Evolutionary conservation across 139 green algal species (phyloP), one percentile per base, ranked within the genome.

Genomic region (Tetraselmis chui): DNA sequence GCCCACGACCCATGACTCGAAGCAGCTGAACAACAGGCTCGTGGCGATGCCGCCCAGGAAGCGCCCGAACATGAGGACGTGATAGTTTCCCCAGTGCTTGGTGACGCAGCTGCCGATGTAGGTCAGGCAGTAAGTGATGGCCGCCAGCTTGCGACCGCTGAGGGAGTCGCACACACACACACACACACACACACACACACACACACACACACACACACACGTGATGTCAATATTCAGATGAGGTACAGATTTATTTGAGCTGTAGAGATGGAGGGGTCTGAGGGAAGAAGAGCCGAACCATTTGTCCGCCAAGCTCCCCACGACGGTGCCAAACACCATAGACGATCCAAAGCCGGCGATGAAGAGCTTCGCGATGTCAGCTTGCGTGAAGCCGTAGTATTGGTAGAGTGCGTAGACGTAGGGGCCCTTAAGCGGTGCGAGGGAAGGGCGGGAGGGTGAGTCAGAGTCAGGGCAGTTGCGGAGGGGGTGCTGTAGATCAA

Each of bases 1-100:
- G 1, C 85, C 83, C 2, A 93, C 86, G 27, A 92, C 67, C 89
- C 89, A 93, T 0, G 89, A 92, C 83, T 93, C 89, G 32, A 93
- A 93, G 29, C 86, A 80, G 23, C 84, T 89, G 83, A 93, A 93
- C 29, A 93, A 87, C 30, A 93, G 86, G n/a, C 82, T 89, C 29
- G 89, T 93, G 28, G 89, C 85, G 58, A 93, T 88, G 31, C 89
- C 89, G 0, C 89, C 89, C 32, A 93, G 81, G 59, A 93, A 80
- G 24, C 89, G 80, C 23, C 89, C 89, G 27, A 92, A 32, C 89
- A 93, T 91, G 26, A 93, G 84, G 11, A 91, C 83, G 2, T 29
- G n/a, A 81, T 88, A 93, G 32, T 87, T 82, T 32, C 75, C 31
- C 31, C 59, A 92, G 88, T 93, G 89, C 84, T 93, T 93, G 1